Conservation (phyloP, 352 stramenopile genomes). For the Pythium diclinum region DNA sequence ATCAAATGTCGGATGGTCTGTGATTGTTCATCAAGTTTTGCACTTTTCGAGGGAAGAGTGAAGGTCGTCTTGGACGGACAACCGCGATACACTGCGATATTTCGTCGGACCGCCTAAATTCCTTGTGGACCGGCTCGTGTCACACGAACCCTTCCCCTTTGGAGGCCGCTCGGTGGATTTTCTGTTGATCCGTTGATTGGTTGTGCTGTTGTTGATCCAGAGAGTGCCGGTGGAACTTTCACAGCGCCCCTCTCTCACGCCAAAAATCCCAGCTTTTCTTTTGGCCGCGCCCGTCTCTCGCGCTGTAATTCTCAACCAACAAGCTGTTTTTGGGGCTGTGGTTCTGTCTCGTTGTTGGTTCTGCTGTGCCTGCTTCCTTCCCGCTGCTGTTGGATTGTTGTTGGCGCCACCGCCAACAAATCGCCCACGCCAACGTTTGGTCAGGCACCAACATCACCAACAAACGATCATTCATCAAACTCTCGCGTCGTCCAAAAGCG, state of each 20-base stretch:
- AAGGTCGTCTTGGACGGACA: not conserved
- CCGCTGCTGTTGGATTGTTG: slow-evolving; percentile 11
- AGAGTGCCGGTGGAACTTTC: slow-evolving; percentile 2
- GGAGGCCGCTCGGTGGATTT: not conserved
- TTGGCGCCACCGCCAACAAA: slow-evolving; percentile 6
- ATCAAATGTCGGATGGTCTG: not conserved
- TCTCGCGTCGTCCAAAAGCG: not conserved
- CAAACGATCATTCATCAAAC: not conserved
- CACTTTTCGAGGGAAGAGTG: not conserved
- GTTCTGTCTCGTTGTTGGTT: slow-evolving; percentile 19
- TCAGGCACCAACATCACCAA: not conserved
- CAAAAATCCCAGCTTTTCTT: not conserved
- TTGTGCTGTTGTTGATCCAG: not conserved
- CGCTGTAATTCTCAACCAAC: slow-evolving; percentile 11
- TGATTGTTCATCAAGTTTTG: not conserved
- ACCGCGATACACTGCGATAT: not conserved
- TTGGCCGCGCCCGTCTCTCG: not conserved
- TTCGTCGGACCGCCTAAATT: not conserved
- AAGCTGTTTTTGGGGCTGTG: slow-evolving; percentile 18
- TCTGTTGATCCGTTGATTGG: slow-evolving; percentile 2
- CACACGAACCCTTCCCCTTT: not conserved
- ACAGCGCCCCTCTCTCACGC: slow-evolving; percentile 17
- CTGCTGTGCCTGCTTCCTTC: slow-evolving; percentile 7
- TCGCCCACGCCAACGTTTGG: not conserved
- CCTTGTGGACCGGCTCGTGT: not conserved